Conservation (phyloP, 192 early-diverging fungal species). For the Geosiphon pyriformis region DNA sequence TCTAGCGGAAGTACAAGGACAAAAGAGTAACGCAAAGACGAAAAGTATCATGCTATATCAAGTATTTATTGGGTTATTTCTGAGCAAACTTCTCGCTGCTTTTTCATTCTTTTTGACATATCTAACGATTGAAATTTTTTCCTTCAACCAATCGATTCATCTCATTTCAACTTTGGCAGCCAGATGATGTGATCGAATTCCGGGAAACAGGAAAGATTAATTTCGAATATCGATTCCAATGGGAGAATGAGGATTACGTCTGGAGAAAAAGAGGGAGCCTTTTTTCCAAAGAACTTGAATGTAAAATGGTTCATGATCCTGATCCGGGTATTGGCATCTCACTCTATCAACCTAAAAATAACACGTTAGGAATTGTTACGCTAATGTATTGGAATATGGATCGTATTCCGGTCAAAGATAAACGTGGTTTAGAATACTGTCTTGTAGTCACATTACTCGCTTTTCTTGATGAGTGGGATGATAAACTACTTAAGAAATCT, state of each 20-base stretch:
- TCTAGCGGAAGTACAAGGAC: slow-evolving; percentile 11
- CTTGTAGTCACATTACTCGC: slow-evolving; percentile 12
- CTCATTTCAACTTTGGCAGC: too few species aligned
- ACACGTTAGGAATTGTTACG: neutral
- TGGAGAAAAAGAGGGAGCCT: slow-evolving; percentile 1
- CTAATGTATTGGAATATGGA: slow-evolving; percentile 21
- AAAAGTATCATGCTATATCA: slow-evolving; percentile 14
- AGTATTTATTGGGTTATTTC: neutral
- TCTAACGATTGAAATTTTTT: neutral
- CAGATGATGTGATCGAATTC: slow-evolving; percentile 12
- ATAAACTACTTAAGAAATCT: neutral
- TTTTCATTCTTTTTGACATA: neutral
- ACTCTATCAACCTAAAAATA: slow-evolving; percentile 8
- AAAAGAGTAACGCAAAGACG: neutral
- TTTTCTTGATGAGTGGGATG: slow-evolving; percentile 21
- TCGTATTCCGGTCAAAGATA: slow-evolving; percentile 5
- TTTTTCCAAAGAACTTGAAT: slow-evolving; percentile 19
- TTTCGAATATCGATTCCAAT: slow-evolving; percentile 11
- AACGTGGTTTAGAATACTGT: slow-evolving; percentile 12
- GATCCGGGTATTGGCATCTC: slow-evolving; percentile 11
- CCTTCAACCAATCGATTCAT: too few species aligned
- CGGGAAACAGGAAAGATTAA: slow-evolving; percentile 5
- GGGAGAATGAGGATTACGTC: slow-evolving; percentile 14
- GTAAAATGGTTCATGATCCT: slow-evolving; percentile 18
- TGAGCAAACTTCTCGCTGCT: too few species aligned